Base-by-base conservation (phyloP, 2,329 filamentous ascomycete species). In the Beauveria sp. region DNA sequence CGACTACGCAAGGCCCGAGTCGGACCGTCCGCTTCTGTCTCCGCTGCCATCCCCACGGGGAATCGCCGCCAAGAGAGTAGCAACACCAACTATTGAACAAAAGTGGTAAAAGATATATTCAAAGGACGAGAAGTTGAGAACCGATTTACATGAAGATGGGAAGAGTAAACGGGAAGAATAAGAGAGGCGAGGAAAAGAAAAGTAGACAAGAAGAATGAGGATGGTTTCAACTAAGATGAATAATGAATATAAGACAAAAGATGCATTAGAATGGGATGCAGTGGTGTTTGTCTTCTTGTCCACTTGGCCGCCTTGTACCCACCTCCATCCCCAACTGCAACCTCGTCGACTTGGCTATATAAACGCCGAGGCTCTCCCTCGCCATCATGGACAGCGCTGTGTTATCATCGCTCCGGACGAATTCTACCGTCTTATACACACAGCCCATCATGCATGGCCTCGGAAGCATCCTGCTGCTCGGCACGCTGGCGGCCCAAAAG, bases 401-500 rank as follows among this genome's bases (percentile, higher is more conserved):
- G 8, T 24, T 51, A 44, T 16, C 22, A 20, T 55, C 50, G 1
- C 9, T 57, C 28, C 58, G 48, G 59, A 59, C 40, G 22, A 24
- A 20, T 40, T 62, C 44, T 65, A 46, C 63, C 70, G 50, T 69
- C 66, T 14, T 65, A 30, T 51, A 69, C 37, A 62, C 70, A 44
- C 70, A 73, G 63, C 75, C 77, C 41, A 55, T 51, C 69, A 82
- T 83, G 80, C 75, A 82, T 66, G 72, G 79, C 57, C 64, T 84
- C 64, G 75, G 79, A 28, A 79, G 79, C 60, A 71, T 80, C 37
- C 65, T 84, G 37, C 70, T 84, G 30, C 71, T 84, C 62, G 79
- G 81, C 72, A 76, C 77, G 57, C 72, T 77, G 64, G 80, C 79
- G 71, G 70, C 81, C 56, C 81, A 84, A 71, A 70, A 74, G 46